Base-by-base conservation (phyloP, 1,284 basidiomycete genomes). In the Sporisorium scitamineum region DNA sequence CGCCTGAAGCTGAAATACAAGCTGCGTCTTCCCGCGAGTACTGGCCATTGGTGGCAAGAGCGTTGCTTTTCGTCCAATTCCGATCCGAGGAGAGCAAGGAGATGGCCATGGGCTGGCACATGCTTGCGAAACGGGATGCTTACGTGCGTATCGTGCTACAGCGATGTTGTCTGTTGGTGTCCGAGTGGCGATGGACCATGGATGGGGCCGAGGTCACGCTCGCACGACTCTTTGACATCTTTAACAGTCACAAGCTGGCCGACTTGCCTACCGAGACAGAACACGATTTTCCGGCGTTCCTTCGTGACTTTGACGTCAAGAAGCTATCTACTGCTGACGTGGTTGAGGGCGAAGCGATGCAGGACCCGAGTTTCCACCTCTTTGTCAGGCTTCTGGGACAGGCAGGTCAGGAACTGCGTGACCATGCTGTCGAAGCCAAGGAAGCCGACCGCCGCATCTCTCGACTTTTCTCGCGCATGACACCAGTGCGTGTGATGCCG, bases 331-430 rank as follows among this genome's bases (percentile, higher is more conserved):
- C 65, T 5, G 57, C 39, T 11, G 45, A 52, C 8, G 60, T 45
- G 7, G 31, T 37, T 16, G 65, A 65, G 6, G 48, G 88, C n/a
- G 88, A 73, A 87, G 88, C 24, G 5, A 56, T 51, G 41, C 60
- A 66, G 22, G 94, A 96, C 74, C 91, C 91, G 1, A 90, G 93
- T 6, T 96, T 93, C 84, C 89, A 91, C 20, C 85, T 94, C 18
- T 94, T 94, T 81, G 87, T 97, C 51, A 93, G 94, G 82, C 88
- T 95, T 54, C 87, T 94, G 18, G 88, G 90, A 2, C 89, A 88
- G 41, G 89, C 91, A 0, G 89, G 87, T 82, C 41, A 60, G 26
- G 54, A 31, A 85, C 88, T 47, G 54, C 60, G 73, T 2, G 53
- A 37, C 5, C 53, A 63, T 14, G 69, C 67, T 5, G 26, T n/a